A percentile compares a stretch with the other conserved stretches of the same genome.
phyloP scores from a whole-genome alignment of 352 stramenopile species.

The Phytopythium litorale region DNA sequence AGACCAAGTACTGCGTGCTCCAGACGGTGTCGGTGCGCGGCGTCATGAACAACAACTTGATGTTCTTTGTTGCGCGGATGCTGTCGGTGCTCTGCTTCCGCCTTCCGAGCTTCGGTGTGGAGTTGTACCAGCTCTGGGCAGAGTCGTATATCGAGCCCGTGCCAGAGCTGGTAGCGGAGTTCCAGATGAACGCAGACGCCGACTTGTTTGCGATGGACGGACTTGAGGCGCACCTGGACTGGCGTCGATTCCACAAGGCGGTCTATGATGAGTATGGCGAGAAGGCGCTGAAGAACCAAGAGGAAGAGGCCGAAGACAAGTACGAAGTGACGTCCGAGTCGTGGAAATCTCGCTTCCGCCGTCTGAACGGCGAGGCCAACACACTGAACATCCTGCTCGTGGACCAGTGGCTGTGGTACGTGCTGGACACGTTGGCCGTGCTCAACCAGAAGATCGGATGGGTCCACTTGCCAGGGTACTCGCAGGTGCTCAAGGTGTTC shows the following conservation, averaged over 20 bases:
- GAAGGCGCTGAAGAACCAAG: conserved; percentile 80
- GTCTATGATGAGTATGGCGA: conserved; percentile 85
- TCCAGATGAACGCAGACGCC: conserved; percentile 76
- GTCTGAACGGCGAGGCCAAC: conserved; percentile 77
- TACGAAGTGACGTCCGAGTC: conserved; percentile 84
- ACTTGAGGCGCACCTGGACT: conserved; percentile 83
- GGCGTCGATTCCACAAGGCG: conserved; percentile 87
- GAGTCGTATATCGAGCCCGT: conserved; percentile 81
- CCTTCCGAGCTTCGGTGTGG: conserved; percentile 82
- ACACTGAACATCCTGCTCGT: conserved; percentile 86
- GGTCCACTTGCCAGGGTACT: conserved; percentile 81
- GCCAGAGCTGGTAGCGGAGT: conserved; percentile 72
- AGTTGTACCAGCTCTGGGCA: conserved; percentile 86
- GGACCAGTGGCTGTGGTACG: conserved; percentile 89
- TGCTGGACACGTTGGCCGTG: conserved; percentile 85
- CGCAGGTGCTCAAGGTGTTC: conserved; percentile 87
- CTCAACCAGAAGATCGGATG: conserved; percentile 89
- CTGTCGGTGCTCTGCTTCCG: conserved; percentile 85
- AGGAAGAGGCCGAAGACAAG: conserved; percentile 88
- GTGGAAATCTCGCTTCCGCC: conserved; percentile 81
- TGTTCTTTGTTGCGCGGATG: conserved; percentile 89
- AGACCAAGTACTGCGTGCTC: conserved; percentile 87
- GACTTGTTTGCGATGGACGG: conserved; percentile 89
- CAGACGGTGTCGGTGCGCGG: conserved; percentile 84
- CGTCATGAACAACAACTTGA: conserved; percentile 91